Evolutionary conservation across 371 early-diverging fungal species (phyloP), one percentile per base, ranked within the genome.

Genomic region (Zychaea mexicana): DNA sequence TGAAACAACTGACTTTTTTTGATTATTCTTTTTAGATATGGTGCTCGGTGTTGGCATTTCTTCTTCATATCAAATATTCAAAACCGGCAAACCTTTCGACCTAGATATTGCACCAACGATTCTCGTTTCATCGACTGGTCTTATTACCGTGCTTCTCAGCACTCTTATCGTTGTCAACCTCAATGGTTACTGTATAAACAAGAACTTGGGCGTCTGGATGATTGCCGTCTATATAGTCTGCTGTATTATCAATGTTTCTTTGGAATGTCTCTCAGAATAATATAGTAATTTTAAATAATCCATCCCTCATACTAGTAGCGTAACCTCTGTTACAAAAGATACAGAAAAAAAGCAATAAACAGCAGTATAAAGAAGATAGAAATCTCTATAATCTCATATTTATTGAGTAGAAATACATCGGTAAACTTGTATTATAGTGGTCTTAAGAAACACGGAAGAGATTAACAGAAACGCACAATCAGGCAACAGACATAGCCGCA

Each of bases 31-130:
- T 19, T 32, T 64, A 88, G 88, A 91, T 61, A 82, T 92, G 69
- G 79, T 93, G n/a, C 78, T 93, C 5, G 92, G 93, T 6, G 79
- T 93, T 12, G 93, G 93, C 15, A 69, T 90, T 2, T 87, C 90
- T 33, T 87, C 88, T 8, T 68, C 80, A 1, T 88, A 84, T 67
- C 76, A 84, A 38, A 75, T 74, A 1, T 69, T 78, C 66, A 74
- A 69, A 55, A 72, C 77, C 7, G 78, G 77, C 13, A 52, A 60
- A 13, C 69, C 72, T 19, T 83, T 83, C 36, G 49, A 71, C 7
- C 60, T 90, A n/a, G 71, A 76, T 21, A 70, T 87, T 32, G 78
- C 82, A 4, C 83, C 85, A 4, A 86, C 85, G 1, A 77, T 90
- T 24, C 39, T 89, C 2, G 69, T 86, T 15, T 85, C 87, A 2